Conservation (phyloP, 176 grass and related monocot species). For the Ensete glaucum region DNA sequence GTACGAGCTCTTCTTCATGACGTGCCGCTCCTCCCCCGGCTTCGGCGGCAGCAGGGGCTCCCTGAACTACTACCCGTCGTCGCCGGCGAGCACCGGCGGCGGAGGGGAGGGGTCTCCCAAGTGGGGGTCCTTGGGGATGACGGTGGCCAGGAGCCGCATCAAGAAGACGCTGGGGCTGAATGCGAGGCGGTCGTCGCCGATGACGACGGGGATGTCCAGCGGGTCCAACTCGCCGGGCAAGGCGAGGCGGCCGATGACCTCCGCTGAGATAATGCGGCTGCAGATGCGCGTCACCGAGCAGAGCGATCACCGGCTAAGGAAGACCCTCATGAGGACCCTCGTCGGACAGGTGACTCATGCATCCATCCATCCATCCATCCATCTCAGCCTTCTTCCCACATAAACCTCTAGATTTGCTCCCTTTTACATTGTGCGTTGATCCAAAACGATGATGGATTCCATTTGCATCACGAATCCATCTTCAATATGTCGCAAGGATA, state of each 20-base stretch:
- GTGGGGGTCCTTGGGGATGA: slow-evolving; percentile 2
- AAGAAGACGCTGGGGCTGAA: slow-evolving; percentile 7
- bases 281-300: slow-evolving; percentile 79
- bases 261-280: slow-evolving; percentile 85
- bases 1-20: slow-evolving; percentile 95
- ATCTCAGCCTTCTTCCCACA: background rate
- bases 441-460: no score
- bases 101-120: slow-evolving; percentile 29
- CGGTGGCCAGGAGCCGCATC: background rate
- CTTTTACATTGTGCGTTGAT: no score
- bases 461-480: no score
- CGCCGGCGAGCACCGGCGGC: background rate
- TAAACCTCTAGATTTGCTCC: background rate
- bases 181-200: background rate
- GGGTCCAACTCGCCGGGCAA: slow-evolving; percentile 36
- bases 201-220: slow-evolving; percentile 9
- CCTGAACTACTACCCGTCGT: slow-evolving; percentile 23
- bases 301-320: slow-evolving; percentile 62
- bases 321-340: slow-evolving; percentile 77
- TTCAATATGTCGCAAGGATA: no score
- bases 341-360: slow-evolving; percentile 42
- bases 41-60: slow-evolving; percentile 20
- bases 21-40: slow-evolving; percentile 50
- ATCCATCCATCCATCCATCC: background rate
- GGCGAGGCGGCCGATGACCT: slow-evolving; percentile 62